A percentile compares a stretch with the other conserved stretches of the same genome.
These are phyloP conservation scores for Rhipidocladum racemiflorum DNA, from an alignment of 176 grass and related monocot genomes.

Conservation along the genomic window DNA sequence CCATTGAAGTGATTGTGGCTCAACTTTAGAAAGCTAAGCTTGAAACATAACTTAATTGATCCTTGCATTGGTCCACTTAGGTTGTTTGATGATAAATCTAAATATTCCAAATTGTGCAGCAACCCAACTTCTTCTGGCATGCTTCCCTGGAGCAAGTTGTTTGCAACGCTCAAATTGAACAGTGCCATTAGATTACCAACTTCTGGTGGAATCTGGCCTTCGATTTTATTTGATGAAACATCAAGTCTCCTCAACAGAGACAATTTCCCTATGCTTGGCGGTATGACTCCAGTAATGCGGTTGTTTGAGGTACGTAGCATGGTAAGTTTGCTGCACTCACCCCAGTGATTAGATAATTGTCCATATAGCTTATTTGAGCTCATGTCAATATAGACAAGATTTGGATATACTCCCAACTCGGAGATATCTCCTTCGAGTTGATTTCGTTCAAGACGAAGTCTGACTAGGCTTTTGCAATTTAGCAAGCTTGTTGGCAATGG, in stretches of 20 bases:
- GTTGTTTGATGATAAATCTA: background rate
- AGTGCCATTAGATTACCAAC: background rate
- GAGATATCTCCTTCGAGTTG: background rate
- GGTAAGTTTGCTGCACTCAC: background rate
- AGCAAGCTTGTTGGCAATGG: too few species aligned
- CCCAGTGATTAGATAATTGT: background rate
- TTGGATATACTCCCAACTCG: background rate
- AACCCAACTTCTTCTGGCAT: background rate
- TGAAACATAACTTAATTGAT: background rate
- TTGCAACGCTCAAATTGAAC: background rate
- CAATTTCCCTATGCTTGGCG: background rate
- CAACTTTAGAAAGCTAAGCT: background rate
- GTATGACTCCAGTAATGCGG: too few species aligned
- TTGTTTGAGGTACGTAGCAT: background rate
- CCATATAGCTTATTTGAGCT: slow-evolving; percentile 1
- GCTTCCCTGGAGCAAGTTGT: background rate
- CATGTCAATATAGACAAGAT: background rate
- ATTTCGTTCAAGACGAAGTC: too few species aligned
- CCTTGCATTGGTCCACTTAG: background rate
- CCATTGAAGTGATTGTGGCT: background rate
- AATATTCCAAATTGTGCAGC: background rate
- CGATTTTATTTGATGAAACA: background rate
- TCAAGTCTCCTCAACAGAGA: background rate
- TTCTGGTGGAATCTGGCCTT: background rate
- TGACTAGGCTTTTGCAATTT: too few species aligned